Base-by-base conservation (phyloP, 495 filamentous ascomycete species). In the Tuber borchii region DNA sequence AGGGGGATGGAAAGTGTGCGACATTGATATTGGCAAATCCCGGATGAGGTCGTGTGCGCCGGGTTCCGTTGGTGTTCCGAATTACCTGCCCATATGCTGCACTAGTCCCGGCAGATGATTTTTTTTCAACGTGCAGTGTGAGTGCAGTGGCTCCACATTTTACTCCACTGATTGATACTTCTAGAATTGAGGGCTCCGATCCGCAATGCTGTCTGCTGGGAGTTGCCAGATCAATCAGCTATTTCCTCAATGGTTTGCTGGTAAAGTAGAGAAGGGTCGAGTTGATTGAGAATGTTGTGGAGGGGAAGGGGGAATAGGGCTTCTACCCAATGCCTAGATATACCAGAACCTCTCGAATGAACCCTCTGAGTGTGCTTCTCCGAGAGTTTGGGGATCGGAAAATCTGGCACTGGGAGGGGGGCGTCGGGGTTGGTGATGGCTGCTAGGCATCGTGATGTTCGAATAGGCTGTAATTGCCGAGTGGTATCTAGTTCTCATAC, bases 71-170 rank as follows among this genome's bases (percentile, higher is more conserved):
- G 56, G 19, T 65, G 56, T 17, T 65, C 56, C 56, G 26, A 65
- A 65, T 65, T 65, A 26, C 26, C 26, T 34, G 26, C 5, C 26
- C 26, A 16, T 65, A 65, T 65, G 56, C 26, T 65, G 14, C 12
- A 34, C 56, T 31, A 65, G n/a, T 26, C 17, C 56, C 56, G 56
- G 56, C 56, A 65, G 56, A 65, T 65, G 14, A 19, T 17, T 1
- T 34, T 17, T 61, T 61, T 34, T 19, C 26, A 65, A 34, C 56
- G 56, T 19, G 26, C 4, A 65, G 56, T n/a, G n/a, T 22, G 8
- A n/a, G 48, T n/a, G 22, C 48, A 61, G 51, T 61, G 51, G 51
- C 56, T 65, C 51, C 51, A 31, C n/a, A 61, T 61, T 61, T 61
- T 61, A 4, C 51, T 61, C 10, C 10, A 20, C n/a, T 5, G 51